Evolutionary conservation across 129 eudicot species (phyloP).

Genomic region (Daucus carota): DH1_v3.0 NC_030385.2:3012001-3012500

Average conservation of each 20-base stretch:
- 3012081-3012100: background rate
- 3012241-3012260: background rate
- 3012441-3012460: no score
- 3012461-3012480: no score
- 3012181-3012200: slow-evolving; percentile 67
- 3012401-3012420: no score
- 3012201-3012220: slow-evolving; percentile 63
- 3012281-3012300: no score
- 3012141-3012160: slow-evolving; percentile 54
- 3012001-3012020: background rate
- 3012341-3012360: no score
- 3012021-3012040: background rate
- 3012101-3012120: slow-evolving; percentile 95
- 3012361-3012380: no score
- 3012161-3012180: slow-evolving; percentile 47
- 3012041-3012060: background rate
- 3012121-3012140: slow-evolving; percentile 90
- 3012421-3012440: no score
- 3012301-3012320: no score
- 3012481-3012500: no score
- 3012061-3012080: background rate
- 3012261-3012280: background rate
- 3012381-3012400: no score
- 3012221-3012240: slow-evolving; percentile 44
- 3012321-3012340: no score